These are phyloP conservation scores for Russula sp. DNA, from an alignment of 768 basidiomycete species.

Conservation along the genomic window DNA sequence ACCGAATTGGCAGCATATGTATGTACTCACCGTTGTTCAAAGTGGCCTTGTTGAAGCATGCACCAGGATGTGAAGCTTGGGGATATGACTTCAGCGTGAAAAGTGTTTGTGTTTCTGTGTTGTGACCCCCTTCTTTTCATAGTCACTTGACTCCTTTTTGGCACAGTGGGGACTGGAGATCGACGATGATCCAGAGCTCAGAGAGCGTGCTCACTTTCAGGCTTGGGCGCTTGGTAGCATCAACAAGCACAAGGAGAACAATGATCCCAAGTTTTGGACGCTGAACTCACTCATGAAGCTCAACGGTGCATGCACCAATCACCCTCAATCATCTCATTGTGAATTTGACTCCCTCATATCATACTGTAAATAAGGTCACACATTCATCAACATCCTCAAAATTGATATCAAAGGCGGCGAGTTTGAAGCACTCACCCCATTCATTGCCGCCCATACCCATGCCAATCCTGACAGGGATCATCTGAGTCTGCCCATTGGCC, in stretches of 20 bases:
- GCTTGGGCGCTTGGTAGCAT: constrained; percentile 29
- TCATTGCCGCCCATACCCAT: constrained; percentile 33
- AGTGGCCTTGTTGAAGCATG: constrained; percentile 37
- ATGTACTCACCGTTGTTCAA: constrained; percentile 49
- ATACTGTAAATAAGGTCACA: constrained; percentile 38
- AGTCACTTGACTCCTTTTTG: background rate
- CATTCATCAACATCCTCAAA: constrained; percentile 64
- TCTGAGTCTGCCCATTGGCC: constrained; percentile 51
- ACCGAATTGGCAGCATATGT: too few relatives aligned
- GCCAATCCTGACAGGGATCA: background rate
- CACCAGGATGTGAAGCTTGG: constrained; percentile 32
- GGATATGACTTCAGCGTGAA: constrained; percentile 37
- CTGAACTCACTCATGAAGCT: constrained; percentile 53
- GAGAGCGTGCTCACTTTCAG: constrained; percentile 36
- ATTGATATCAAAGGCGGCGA: constrained; percentile 67
- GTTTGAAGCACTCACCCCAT: constrained; percentile 37
- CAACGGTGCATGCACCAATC: constrained; percentile 37
- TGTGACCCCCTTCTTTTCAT: too few relatives aligned
- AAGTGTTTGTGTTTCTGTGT: constrained; percentile 27
- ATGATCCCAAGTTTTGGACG: constrained; percentile 50
- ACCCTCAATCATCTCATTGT: too few relatives aligned
- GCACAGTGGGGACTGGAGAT: constrained; percentile 38
- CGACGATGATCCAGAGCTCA: constrained; percentile 26
- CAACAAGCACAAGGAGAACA: constrained; percentile 40
- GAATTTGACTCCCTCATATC: too few relatives aligned